phyloP scores from a whole-genome alignment of 257 asterid species.

The Ilex aquifolium region DNA sequence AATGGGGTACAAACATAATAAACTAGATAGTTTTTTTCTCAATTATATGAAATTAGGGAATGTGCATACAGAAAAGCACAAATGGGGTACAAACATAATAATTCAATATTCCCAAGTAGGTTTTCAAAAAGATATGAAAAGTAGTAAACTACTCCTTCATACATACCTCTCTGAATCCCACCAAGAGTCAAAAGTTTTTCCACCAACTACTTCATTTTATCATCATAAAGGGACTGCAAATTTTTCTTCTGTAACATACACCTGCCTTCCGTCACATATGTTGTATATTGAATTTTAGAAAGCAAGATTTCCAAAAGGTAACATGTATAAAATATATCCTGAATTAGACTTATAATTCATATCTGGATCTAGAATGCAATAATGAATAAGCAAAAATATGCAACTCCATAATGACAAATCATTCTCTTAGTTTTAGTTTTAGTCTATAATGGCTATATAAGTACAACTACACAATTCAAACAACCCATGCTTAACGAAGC shows the following conservation, averaged over 20 bases:
- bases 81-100: not conserved
- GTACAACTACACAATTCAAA: not conserved
- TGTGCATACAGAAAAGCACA: not conserved
- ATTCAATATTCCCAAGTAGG: not conserved
- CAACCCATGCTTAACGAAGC: not conserved
- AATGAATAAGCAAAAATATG: not conserved
- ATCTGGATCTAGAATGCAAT: not conserved
- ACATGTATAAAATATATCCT: not conserved
- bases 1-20: not conserved
- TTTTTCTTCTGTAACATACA: slow-evolving; percentile 77
- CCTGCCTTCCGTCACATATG: slow-evolving; percentile 39
- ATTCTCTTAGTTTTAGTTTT: not conserved
- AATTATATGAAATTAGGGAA: too few relatives aligned
- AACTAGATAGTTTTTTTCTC: too few relatives aligned
- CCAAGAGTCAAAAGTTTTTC: slow-evolving; percentile 66
- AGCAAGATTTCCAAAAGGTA: not conserved
- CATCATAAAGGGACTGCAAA: slow-evolving; percentile 58
- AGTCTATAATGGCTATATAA: not conserved
- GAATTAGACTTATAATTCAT: not conserved
- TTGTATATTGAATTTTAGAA: slow-evolving; percentile 18
- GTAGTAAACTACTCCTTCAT: not conserved
- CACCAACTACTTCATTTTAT: slow-evolving; percentile 68
- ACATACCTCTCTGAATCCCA: slow-evolving; percentile 55
- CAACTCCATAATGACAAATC: not conserved
- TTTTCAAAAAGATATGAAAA: slow-evolving; percentile 2